These are phyloP conservation scores for Fusarium marasasianum DNA, from an alignment of 2,329 filamentous ascomycete species.

Conservation along the genomic window DNA sequence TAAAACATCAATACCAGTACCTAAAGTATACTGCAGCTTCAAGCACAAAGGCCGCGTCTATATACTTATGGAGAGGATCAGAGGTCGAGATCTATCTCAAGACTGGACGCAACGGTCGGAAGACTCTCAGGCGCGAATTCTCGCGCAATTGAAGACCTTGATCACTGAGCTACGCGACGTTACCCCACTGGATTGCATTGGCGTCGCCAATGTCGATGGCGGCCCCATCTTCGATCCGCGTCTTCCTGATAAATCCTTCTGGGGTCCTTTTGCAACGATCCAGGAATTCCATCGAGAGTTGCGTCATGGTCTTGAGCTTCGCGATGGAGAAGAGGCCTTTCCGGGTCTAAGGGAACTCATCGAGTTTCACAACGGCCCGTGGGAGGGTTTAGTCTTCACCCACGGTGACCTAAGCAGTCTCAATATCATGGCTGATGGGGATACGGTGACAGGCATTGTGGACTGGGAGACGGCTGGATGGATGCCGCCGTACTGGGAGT, in stretches of 20 bases:
- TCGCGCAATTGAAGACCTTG: not conserved
- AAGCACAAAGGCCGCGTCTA: not conserved
- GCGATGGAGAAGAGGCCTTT: not conserved
- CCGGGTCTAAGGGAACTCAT: constrained; percentile 21
- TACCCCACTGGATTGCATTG: accelerated
- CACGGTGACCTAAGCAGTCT: constrained; percentile 56
- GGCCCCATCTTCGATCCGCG: constrained; percentile 39
- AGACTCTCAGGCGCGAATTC: not conserved
- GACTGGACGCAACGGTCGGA: not conserved
- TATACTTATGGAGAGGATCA: not conserved
- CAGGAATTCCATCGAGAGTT: constrained; percentile 42
- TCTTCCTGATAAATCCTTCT: constrained; percentile 25
- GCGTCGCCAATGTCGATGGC: constrained; percentile 26
- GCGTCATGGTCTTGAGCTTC: not conserved
- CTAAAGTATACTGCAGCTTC: constrained; percentile 5
- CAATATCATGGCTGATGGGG: constrained; percentile 54
- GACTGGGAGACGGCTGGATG: constrained; percentile 50
- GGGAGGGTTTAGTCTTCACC: constrained; percentile 49
- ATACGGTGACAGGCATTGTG: constrained; percentile 56
- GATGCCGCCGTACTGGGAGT: constrained; percentile 50
- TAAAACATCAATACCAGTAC: constrained; percentile 19
- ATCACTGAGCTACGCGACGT: not conserved
- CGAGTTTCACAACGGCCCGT: constrained; percentile 29
- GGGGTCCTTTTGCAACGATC: constrained; percentile 42
- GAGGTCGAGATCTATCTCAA: not conserved